Percentiles rank a stretch among this genome's conserved stretches.
phyloP scores from a whole-genome alignment of 768 basidiomycete species.

The Infundibulicybe gibba region DNA sequence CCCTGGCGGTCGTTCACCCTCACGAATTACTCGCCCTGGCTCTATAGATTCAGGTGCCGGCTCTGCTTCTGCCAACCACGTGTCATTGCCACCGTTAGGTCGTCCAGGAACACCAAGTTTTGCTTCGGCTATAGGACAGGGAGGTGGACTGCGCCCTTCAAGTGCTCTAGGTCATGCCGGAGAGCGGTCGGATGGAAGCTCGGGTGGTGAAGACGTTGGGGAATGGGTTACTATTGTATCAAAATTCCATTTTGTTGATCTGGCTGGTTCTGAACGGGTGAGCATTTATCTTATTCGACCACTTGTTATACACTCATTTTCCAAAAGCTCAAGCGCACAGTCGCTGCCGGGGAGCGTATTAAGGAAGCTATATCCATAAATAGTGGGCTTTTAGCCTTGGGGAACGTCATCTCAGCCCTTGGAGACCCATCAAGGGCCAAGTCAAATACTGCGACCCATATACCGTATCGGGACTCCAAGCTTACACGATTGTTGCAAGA shows the following conservation, averaged over 20 bases:
- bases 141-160: slow-evolving; percentile 63
- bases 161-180: slow-evolving; percentile 76
- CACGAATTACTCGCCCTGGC: slow-evolving; percentile 79
- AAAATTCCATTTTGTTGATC: slow-evolving; percentile 98
- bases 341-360: slow-evolving; percentile 92
- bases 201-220: slow-evolving; percentile 58
- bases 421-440: slow-evolving; percentile 90
- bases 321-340: slow-evolving; percentile 86
- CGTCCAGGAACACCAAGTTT: slow-evolving; percentile 81
- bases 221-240: slow-evolving; percentile 90
- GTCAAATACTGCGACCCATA: slow-evolving; percentile 79
- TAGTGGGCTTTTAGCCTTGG: slow-evolving; percentile 95
- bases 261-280: slow-evolving; percentile 94
- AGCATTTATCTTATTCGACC: slow-evolving; percentile 20
- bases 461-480: slow-evolving; percentile 98
- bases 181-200: slow-evolving; percentile 34
- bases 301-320: slow-evolving; percentile 14
- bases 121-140: slow-evolving; percentile 68
- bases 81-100: slow-evolving; percentile 76
- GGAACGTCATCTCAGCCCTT: slow-evolving; percentile 98
- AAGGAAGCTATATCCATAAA: too few species aligned
- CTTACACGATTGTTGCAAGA: slow-evolving; percentile 95
- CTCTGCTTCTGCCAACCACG: slow-evolving; percentile 38
- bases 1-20: slow-evolving; percentile 67
- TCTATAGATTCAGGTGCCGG: slow-evolving; percentile 56